Base-by-base conservation (phyloP, 345 rosid species). In the Rhodamnia argentea region DNA sequence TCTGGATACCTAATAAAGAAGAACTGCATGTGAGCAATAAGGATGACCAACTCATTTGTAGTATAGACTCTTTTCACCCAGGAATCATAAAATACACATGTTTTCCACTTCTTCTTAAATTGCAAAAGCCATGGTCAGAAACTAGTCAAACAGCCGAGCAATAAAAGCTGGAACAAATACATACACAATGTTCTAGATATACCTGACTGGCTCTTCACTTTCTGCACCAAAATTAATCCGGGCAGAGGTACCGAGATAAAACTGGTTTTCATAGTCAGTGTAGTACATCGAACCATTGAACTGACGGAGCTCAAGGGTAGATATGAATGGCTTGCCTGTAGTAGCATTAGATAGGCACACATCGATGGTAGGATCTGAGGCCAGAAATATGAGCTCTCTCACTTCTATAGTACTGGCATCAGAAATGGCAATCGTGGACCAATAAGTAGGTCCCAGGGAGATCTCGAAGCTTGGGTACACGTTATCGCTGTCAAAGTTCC, bases 341-440 rank as follows among this genome's bases (percentile, higher is more conserved):
- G 99, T 98, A 59, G 99, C 99, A 88, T 96, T 96, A 7, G 99
- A 98, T 87, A 98, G 90, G 89, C 99, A 98, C 85, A 98, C 95
- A 40, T 96, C 93, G 57, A 96, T 84, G 20, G 89, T 91, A 85
- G 97, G 91, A 90, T 87, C 90, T 57, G 93, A 88, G 85, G 99
- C 99, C 58, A 96, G 94, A 91, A 98, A 95, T 89, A 98, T 92
- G 22, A 98, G 94, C 90, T 98, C 99, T 52, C 56, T 85, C 78
- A 83, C 90, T 90, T 96, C 99, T 81, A 98, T 91, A 3, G 94
- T 92, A 50, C 83, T 82, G 7, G 96, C 94, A 52, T 98, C 98
- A 22, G 97, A 95, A 87, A 98, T 95, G 82, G 87, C 98, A 90
- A 98, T 93, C 27, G 98, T 96, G 7, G 98, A 89, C 99, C 99